Evolutionary conservation across 140 eudicot species (phyloP).

Genomic region (Erigeron philadelphicus): DNA sequence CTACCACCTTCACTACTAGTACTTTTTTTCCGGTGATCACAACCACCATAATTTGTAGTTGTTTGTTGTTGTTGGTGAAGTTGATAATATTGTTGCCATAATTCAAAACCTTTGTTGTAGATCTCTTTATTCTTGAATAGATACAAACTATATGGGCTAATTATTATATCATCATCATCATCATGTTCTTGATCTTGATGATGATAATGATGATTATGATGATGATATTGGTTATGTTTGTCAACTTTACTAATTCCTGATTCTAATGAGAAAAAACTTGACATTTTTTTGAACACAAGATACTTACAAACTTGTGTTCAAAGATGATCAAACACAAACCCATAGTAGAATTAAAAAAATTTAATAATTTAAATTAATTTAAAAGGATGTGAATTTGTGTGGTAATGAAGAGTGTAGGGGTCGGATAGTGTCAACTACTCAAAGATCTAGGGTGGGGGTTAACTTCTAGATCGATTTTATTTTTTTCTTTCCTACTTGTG

Average conservation of each 20-base stretch:
- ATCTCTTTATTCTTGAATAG: constrained; percentile 68
- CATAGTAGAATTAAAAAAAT: constrained; percentile 33
- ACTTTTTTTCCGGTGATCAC: constrained; percentile 21
- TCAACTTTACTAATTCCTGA: constrained; percentile 32
- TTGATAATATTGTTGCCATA: constrained; percentile 75
- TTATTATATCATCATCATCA: constrained; percentile 14
- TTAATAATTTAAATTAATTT: not conserved
- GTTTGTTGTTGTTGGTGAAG: constrained; percentile 35
- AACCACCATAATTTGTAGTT: constrained; percentile 34
- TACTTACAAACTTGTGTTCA: constrained; percentile 4
- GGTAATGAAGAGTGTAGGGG: constrained; percentile 36
- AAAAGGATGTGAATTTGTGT: constrained; percentile 34
- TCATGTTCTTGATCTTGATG: not conserved
- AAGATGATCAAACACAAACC: constrained; percentile 45
- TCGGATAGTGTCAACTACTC: constrained; percentile 41
- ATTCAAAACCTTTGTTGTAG: constrained; percentile 69
- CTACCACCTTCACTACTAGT: constrained; percentile 18
- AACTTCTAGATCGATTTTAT: constrained; percentile 25
- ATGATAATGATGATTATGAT: constrained; percentile 25
- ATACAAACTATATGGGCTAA: constrained; percentile 36
- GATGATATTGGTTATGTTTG: constrained; percentile 28
- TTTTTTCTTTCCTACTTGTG: constrained; percentile 17
- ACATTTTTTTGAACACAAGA: constrained; percentile 36
- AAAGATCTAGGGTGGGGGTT: constrained; percentile 47
- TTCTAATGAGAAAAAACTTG: constrained; percentile 66